Conservation (phyloP, 495 filamentous ascomycete species). For the Aspergillus heteromorphus region DNA sequence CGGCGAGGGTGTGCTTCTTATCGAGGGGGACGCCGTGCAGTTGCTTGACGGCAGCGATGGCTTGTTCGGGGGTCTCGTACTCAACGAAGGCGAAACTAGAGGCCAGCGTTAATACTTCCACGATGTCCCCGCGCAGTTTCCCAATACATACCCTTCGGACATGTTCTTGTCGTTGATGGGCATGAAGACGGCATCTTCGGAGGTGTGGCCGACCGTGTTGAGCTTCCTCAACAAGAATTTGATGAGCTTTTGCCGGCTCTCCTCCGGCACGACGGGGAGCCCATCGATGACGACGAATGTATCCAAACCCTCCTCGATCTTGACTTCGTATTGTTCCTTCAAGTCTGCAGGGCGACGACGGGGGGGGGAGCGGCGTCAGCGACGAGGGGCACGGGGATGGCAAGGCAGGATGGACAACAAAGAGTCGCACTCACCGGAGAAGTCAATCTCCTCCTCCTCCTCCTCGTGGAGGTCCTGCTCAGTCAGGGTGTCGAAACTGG, state of each 20-base stretch:
- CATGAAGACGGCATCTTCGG: conserved; percentile 88
- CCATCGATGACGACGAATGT: conserved; percentile 94
- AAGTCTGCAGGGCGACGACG: conserved; percentile 55
- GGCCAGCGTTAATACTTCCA: conserved; percentile 10
- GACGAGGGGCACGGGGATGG: conserved; percentile 19
- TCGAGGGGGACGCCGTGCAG: conserved; percentile 81
- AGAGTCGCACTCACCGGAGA: conserved; percentile 55
- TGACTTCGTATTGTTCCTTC: conserved; percentile 86
- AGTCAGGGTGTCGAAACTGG: conserved; percentile 65
- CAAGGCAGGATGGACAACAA: conserved; percentile 8
- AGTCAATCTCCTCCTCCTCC: conserved; percentile 87
- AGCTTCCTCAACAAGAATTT: conserved; percentile 94
- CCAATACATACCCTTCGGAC: conserved; percentile 67
- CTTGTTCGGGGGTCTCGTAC: conserved; percentile 88
- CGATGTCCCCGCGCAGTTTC: conserved; percentile 3
- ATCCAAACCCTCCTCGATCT: conserved; percentile 91
- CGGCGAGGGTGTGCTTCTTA: conserved; percentile 87
- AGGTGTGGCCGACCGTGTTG: conserved; percentile 72
- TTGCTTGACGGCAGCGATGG: conserved; percentile 76
- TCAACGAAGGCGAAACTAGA: conserved; percentile 89
- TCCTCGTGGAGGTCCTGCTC: conserved; percentile 83
- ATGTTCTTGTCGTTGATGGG: conserved; percentile 75
- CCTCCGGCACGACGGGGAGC: conserved; percentile 76
- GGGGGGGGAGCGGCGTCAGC: conserved; percentile 18
- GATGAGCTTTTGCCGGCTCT: conserved; percentile 80